Evolutionary conservation across 768 basidiomycete genomes (phyloP).

Genomic region (Paxillus ammoniavirescens): DNA sequence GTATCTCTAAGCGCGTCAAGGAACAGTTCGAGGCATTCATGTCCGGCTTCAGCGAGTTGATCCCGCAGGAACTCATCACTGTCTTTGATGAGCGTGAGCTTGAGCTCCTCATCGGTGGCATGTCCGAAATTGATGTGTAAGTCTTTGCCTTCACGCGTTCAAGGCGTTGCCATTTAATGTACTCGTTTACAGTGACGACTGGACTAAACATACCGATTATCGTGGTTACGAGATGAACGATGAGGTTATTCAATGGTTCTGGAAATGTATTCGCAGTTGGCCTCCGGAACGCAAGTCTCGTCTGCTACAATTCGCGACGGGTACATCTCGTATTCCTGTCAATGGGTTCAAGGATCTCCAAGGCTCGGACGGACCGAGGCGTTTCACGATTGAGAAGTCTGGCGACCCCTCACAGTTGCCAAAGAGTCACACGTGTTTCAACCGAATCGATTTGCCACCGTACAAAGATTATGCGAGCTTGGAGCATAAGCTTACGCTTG

Average conservation of each 20-base stretch:
- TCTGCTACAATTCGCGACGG: constrained; percentile 93
- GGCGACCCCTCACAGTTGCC: constrained; percentile 96
- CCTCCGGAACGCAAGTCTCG: constrained; percentile 98
- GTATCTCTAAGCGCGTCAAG: constrained; percentile 95
- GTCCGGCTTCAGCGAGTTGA: constrained; percentile 99
- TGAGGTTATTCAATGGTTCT: constrained; percentile 99
- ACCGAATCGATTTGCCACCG: constrained; percentile 93
- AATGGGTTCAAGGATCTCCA: constrained; percentile 99
- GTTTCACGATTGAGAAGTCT: constrained; percentile 98
- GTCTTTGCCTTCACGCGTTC: constrained; percentile 29
- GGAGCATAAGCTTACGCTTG: constrained; percentile 93
- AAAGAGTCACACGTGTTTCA: constrained; percentile 97
- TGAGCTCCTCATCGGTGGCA: constrained; percentile 95
- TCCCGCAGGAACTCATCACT: constrained; percentile 95
- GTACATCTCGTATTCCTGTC: constrained; percentile 95
- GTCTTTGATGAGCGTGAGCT: constrained; percentile 99
- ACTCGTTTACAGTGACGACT: constrained; percentile 68
- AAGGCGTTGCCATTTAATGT: neutral
- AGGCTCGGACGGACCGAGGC: constrained; percentile 93
- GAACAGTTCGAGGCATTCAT: constrained; percentile 99
- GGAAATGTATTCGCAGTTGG: constrained; percentile 98
- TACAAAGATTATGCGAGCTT: constrained; percentile 94
- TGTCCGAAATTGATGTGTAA: constrained; percentile 99
- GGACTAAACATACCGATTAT: constrained; percentile 99
- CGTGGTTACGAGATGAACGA: constrained; percentile 94